Conservation (phyloP, 2,329 filamentous ascomycete genomes). For the Aspergillus cejpii region DNA sequence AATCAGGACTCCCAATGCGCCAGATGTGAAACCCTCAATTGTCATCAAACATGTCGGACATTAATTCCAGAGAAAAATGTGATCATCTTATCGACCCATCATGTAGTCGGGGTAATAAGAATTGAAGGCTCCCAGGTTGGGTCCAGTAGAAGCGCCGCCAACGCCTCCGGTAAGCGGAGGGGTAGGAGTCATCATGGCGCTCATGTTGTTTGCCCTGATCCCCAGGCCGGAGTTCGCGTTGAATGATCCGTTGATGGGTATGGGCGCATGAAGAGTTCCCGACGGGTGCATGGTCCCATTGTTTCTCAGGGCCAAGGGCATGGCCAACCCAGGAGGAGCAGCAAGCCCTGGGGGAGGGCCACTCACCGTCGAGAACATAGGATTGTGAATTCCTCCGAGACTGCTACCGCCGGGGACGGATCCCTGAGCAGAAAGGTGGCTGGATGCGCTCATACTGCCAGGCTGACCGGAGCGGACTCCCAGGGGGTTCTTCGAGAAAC, state of each 20-base stretch:
- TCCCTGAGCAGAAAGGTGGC: slow-evolving; percentile 46
- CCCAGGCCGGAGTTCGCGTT: slow-evolving; percentile 35
- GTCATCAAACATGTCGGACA: slow-evolving; percentile 42
- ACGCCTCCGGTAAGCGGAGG: slow-evolving; percentile 25
- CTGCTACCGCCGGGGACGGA: slow-evolving; percentile 55
- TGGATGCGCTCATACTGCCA: slow-evolving; percentile 47
- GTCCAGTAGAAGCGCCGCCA: slow-evolving; percentile 24
- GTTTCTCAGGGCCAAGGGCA: slow-evolving; percentile 31
- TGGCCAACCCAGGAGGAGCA: slow-evolving; percentile 63
- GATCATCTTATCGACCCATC: slow-evolving; percentile 40
- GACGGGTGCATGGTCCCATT: slow-evolving; percentile 29
- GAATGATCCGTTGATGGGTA: slow-evolving; percentile 30
- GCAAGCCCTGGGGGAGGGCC: slow-evolving; percentile 76
- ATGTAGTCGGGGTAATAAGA: slow-evolving; percentile 44
- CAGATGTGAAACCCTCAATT: slow-evolving; percentile 30
- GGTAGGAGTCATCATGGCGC: slow-evolving; percentile 28
- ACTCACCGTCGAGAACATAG: slow-evolving; percentile 60
- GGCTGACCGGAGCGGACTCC: slow-evolving; percentile 77
- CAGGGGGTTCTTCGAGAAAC: slow-evolving; percentile 94
- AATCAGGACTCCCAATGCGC: slow-evolving; percentile 36
- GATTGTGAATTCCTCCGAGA: slow-evolving; percentile 49
- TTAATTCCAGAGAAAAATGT: slow-evolving; percentile 28
- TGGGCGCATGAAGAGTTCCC: slow-evolving; percentile 24
- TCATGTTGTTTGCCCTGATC: slow-evolving; percentile 32
- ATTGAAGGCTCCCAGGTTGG: slow-evolving; percentile 32